phyloP scores from a whole-genome alignment of 1,139 yeast genomes.

The Maudiozyma humilis region DNA sequence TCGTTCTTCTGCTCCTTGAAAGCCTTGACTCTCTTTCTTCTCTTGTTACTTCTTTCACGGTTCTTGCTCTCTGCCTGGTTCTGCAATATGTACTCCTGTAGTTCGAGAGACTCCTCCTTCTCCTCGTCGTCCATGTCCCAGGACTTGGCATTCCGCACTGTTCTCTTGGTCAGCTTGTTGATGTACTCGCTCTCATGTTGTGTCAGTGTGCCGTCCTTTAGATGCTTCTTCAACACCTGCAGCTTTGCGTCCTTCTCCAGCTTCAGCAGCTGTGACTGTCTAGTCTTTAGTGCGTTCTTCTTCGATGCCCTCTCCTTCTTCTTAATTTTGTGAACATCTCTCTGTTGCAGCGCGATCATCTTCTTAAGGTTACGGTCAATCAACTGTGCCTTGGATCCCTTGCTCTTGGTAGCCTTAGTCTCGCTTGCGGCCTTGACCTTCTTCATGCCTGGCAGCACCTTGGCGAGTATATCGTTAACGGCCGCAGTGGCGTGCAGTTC shows the following conservation, averaged over 20 bases:
- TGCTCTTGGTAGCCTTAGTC: slow-evolving; percentile 6
- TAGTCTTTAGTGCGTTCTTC: slow-evolving; percentile 35
- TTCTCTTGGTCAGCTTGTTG: slow-evolving; percentile 42
- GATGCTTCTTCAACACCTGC: slow-evolving; percentile 41
- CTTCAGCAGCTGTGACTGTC: slow-evolving; percentile 34
- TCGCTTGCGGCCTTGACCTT: slow-evolving; percentile 10
- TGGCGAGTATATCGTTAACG: slow-evolving; percentile 22
- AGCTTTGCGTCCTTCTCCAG: slow-evolving; percentile 46
- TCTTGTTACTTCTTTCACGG: slow-evolving; percentile 22
- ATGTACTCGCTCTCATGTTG: slow-evolving; percentile 43
- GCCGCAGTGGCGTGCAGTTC: slow-evolving; percentile 25
- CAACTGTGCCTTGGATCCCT: slow-evolving; percentile 33
- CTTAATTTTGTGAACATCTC: slow-evolving; percentile 33
- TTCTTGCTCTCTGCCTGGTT: slow-evolving; percentile 16
- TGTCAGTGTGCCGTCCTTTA: slow-evolving; percentile 34
- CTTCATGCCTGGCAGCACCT: slow-evolving; percentile 25
- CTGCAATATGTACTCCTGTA: slow-evolving; percentile 37
- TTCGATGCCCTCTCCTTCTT: slow-evolving; percentile 37
- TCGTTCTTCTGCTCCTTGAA: slow-evolving; percentile 22
- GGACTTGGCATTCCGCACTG: slow-evolving; percentile 40
- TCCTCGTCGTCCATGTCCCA: slow-evolving; percentile 41
- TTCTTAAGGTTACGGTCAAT: slow-evolving; percentile 34
- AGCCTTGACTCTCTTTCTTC: slow-evolving; percentile 22
- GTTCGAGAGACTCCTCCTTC: slow-evolving; percentile 39
- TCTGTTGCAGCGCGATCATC: slow-evolving; percentile 31